Evolutionary conservation across 345 rosid species (phyloP), one percentile per base, ranked within the genome.

Genomic region (Moringa oleifera): DNA sequence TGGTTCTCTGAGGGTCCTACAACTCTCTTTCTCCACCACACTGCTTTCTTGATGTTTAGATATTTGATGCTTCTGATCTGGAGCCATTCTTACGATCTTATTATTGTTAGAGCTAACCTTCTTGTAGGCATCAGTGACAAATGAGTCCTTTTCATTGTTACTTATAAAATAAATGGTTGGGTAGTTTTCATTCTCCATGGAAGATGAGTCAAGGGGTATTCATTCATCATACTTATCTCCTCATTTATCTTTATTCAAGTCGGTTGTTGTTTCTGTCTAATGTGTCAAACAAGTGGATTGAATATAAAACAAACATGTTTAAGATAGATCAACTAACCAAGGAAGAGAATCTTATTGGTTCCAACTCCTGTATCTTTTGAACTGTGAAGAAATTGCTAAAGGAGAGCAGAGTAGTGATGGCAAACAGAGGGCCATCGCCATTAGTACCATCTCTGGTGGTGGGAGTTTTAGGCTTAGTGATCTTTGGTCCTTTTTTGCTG

Each of bases 391-490:
- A 21, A 17, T 25, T 36, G 31, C 13, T 41, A 20, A 62, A 55
- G 33, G 17, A 56, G 65, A 47, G 51, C n/a, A n/a, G 33, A 18
- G 36, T 19, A 63, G 63, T 24, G 51, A 68, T 62, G 71, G 41
- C 61, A 51, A 68, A n/a, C 23, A 68, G 57, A 46, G 81, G 83
- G 25, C 88, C 85, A 21, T 83, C 88, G 6, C 85, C 85, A 37
- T 7, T 80, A 20, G 79, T 76, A 0, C 88, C 85, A 6, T 72
- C 24, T 51, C 61, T 79, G 9, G 45, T 78, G 59, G 83, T 80
- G 59, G 88, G 81, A 53, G 71, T 57, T 5, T 25, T 74, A 6
- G 78, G 88, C 7, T 12, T 76, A 64, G 3, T 74, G 51, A 50
- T 76, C 52, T 61, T 65, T 20, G 70, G 69, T 57, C 74, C 79